Base-by-base conservation (phyloP, 495 filamentous ascomycete genomes). In the Collariella sp. region DNA sequence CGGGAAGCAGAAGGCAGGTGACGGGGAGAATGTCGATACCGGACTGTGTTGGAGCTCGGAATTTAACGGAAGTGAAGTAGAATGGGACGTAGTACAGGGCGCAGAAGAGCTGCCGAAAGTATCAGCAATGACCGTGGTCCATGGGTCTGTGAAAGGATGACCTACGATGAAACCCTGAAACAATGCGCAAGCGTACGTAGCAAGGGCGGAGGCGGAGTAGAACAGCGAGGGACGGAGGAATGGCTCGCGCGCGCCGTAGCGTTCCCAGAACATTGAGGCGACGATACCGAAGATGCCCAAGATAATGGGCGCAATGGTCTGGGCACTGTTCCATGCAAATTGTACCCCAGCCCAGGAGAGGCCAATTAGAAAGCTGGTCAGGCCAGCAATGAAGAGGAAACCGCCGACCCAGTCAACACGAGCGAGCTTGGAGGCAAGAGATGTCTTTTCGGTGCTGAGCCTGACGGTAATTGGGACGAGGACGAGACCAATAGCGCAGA, bases 21-120 rank as follows among this genome's bases (percentile, higher is more conserved):
- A 65, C 66, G 2, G 65, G 66, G 33, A 68, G 64, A 19, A 67
- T 50, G 33, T 62, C 57, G 11, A 67, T 45, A 9, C 84, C 83
- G 1, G 82, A 68, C 2, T 81, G 54, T 6, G 80, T 78, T 0
- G 79, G 71, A 0, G 71, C 66, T 44, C 76, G 72, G 45, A 70
- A 76, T 50, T 80, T 79, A 24, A 85, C 75, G 9, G 79, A 76
- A 47, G 81, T 69, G 60, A 83, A 83, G 65, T 83, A 89, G 20
- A 89, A 71, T 0, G 84, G 76, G 29, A 84, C 79, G 38, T 68
- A 84, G 58, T 87, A 84, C 0, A 88, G 58, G 9, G 49, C 51
- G 42, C 54, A 60, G 43, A 70, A 75, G 23, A 72, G 59, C 60
- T 67, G 53, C 6, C 31, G 7, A 13, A 36, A 53, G 15, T 52